Evolutionary conservation across 2,329 filamentous ascomycete genomes (phyloP).

Genomic region (Colletotrichum liaoningense): DNA sequence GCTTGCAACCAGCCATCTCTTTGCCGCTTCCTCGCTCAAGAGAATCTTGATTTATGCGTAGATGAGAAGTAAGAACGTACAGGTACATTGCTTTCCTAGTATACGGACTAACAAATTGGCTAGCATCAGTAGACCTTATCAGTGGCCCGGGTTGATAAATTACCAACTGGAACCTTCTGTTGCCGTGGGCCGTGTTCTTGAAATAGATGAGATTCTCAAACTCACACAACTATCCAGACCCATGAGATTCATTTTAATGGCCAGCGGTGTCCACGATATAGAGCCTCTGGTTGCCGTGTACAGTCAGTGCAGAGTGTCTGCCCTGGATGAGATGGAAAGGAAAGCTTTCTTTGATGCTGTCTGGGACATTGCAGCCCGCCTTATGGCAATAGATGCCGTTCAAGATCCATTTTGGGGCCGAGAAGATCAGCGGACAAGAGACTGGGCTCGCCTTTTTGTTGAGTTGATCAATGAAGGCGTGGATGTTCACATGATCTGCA

Average conservation of each 20-base stretch:
- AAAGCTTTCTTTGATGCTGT: neutral
- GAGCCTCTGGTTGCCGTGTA: neutral
- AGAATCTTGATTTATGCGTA: neutral
- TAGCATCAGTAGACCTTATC: neutral
- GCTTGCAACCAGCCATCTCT: neutral
- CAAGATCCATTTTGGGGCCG: neutral
- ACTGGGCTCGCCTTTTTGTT: neutral
- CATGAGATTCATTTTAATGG: neutral
- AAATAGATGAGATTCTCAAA: too few relatives aligned
- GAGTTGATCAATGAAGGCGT: neutral
- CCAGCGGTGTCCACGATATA: accelerated
- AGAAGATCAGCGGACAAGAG: neutral
- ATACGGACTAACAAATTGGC: neutral
- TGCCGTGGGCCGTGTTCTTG: too few relatives aligned
- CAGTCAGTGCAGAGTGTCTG: neutral
- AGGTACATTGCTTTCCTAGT: too few relatives aligned
- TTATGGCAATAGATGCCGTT: too few relatives aligned
- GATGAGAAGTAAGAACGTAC: neutral
- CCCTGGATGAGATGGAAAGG: neutral
- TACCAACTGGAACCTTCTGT: too few relatives aligned
- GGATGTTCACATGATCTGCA: neutral
- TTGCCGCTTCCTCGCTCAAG: constrained; percentile 10
- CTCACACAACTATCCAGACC: neutral
- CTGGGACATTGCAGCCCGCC: neutral
- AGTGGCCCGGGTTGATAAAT: too few relatives aligned